These are phyloP conservation scores for Erysiphe neolycopersici DNA, from an alignment of 2,329 filamentous ascomycete species.

Conservation along the genomic window DNA sequence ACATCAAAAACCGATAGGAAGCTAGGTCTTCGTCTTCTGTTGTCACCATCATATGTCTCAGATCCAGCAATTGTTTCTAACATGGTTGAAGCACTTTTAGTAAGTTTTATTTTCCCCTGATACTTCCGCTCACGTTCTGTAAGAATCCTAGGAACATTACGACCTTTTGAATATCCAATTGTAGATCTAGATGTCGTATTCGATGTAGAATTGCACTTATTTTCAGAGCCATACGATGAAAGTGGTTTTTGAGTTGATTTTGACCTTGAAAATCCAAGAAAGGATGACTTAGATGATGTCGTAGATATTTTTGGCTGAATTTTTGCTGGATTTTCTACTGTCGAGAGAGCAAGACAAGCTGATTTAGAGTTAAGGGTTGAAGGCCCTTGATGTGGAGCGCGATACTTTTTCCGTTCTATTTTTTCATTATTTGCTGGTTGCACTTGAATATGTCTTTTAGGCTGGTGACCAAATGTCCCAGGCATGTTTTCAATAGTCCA, in stretches of 20 bases:
- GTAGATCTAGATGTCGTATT: conserved; percentile 51
- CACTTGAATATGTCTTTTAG: too few species aligned
- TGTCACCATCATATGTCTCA: conserved; percentile 15
- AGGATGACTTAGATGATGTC: conserved; percentile 9
- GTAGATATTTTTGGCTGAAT: conserved; percentile 13
- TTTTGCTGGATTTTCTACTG: conserved; percentile 12
- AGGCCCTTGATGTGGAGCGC: conserved; percentile 13
- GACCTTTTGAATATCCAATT: conserved; percentile 61
- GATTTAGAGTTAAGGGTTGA: conserved; percentile 26
- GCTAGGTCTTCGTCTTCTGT: conserved; percentile 19
- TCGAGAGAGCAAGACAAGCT: conserved; percentile 26
- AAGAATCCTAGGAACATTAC: conserved; percentile 21
- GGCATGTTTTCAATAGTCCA: conserved; percentile 31
- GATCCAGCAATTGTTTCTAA: conserved; percentile 23
- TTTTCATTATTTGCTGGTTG: conserved; percentile 6
- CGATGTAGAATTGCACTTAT: conserved; percentile 30
- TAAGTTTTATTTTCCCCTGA: conserved; percentile 7
- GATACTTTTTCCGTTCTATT: conserved; percentile 1
- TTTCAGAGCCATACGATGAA: conserved; percentile 18
- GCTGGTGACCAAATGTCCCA: conserved; percentile 16
- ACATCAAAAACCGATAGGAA: conserved; percentile 32
- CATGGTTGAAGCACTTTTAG: conserved; percentile 14
- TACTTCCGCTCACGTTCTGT: conserved; percentile 4
- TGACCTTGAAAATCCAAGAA: conserved; percentile 12
- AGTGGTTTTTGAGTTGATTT: conserved; percentile 19